These are phyloP conservation scores for Sicyos baderoa DNA, from an alignment of 306 rosid species.

Conservation along the genomic window DNA sequence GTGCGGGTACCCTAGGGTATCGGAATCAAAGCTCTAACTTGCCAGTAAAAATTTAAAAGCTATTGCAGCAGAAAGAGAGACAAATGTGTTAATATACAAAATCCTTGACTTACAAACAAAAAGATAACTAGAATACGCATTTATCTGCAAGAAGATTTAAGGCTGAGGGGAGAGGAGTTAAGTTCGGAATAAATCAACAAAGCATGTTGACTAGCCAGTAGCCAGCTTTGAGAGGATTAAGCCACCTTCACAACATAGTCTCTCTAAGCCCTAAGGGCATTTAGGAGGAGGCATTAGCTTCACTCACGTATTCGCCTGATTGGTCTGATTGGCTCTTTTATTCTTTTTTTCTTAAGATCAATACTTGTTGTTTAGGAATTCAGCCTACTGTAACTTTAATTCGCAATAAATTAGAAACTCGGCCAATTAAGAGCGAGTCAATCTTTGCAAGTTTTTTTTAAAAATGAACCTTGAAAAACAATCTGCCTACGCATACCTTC, in stretches of 20 bases:
- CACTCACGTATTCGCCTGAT: not conserved
- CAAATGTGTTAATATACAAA: not conserved
- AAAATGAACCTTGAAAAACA: not conserved
- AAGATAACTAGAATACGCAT: not conserved
- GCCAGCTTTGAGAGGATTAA: not conserved
- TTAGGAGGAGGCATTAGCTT: not conserved
- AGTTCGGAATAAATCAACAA: not conserved
- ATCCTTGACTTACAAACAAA: not conserved
- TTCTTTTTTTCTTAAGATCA: not conserved
- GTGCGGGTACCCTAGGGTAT: too few relatives aligned
- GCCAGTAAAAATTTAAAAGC: too few relatives aligned
- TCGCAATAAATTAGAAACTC: not conserved
- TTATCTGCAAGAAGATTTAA: not conserved
- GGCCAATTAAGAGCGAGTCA: not conserved
- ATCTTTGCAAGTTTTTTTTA: not conserved
- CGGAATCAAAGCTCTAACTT: too few relatives aligned
- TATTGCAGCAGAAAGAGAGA: not conserved
- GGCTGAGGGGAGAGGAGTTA: not conserved
- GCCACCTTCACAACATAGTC: not conserved
- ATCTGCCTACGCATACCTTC: conserved; percentile 42
- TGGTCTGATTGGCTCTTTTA: not conserved
- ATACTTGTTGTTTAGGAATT: not conserved
- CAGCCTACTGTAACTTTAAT: not conserved
- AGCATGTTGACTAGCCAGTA: not conserved
- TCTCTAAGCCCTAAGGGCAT: not conserved